A percentile compares a stretch with the other conserved stretches of the same genome.
Conservation (phyloP, 805 yeast genomes). For the Suhomyces sp. region DNA sequence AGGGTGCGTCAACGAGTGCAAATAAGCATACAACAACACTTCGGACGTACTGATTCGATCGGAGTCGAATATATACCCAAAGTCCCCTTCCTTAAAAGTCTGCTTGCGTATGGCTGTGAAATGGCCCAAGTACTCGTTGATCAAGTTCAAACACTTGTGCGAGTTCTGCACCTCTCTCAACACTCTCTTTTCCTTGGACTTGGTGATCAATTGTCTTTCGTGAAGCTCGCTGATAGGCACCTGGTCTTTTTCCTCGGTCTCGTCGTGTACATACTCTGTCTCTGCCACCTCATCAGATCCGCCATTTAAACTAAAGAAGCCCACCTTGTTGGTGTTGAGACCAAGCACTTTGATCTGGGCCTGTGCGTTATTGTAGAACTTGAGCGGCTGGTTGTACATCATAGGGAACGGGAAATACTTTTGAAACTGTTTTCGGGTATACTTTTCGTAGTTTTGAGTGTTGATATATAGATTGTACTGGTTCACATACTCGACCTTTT, state of each 20-base stretch:
- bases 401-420: constrained; percentile 64
- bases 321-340: constrained; percentile 21
- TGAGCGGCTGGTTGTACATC: constrained; percentile 67
- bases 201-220: constrained; percentile 32
- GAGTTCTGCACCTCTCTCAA: constrained; percentile 33
- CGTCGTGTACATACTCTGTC: constrained; percentile 29
- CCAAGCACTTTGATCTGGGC: constrained; percentile 32
- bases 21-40: constrained; percentile 38
- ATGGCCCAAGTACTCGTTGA: constrained; percentile 19
- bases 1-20: constrained; percentile 28
- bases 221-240: constrained; percentile 38
- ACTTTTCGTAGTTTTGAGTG: constrained; percentile 55
- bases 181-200: constrained; percentile 28
- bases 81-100: constrained; percentile 10
- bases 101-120: constrained; percentile 15
- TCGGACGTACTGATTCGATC: constrained; percentile 25
- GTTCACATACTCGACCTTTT: constrained; percentile 45
- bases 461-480: constrained; percentile 57
- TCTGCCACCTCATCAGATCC: constrained; percentile 11
- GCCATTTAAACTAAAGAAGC: constrained; percentile 27
- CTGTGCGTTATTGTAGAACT: constrained; percentile 37
- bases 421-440: constrained; percentile 54
- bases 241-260: constrained; percentile 16
- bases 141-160: constrained; percentile 27
- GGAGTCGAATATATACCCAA: constrained; percentile 15